These are phyloP conservation scores for Trypanosoma caninum DNA, from an alignment of 208 protist genomes.

Conservation along the genomic window DNA sequence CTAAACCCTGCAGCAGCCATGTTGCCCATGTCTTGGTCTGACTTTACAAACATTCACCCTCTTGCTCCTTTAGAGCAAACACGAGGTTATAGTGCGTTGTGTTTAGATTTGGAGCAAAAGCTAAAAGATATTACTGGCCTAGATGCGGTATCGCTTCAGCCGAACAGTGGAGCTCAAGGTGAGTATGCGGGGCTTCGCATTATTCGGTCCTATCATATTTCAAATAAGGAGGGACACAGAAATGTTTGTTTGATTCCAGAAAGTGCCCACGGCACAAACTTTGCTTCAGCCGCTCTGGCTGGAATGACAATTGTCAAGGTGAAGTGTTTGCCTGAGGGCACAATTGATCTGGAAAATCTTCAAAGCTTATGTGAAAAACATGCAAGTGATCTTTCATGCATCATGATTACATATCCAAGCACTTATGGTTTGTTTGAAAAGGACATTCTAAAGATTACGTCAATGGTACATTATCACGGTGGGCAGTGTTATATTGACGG, in stretches of 20 bases:
- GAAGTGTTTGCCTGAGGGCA: conserved; percentile 89
- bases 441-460: conserved; percentile 84
- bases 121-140: conserved; percentile 95
- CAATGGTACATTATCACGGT: conserved; percentile 88
- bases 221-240: conserved; percentile 78
- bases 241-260: conserved; percentile 97
- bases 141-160: conserved; percentile 93
- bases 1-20: conserved; percentile 96
- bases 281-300: conserved; percentile 94
- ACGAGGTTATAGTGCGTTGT: conserved; percentile 74
- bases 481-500: conserved; percentile 98
- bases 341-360: conserved; percentile 93
- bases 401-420: conserved; percentile 99
- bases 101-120: conserved; percentile 78
- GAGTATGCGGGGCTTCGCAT: conserved; percentile 96
- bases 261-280: conserved; percentile 98
- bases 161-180: conserved; percentile 96
- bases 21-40: conserved; percentile 94
- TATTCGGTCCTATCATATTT: conserved; percentile 78
- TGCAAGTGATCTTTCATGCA: conserved; percentile 85
- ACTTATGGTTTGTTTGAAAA: conserved; percentile 98
- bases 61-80: conserved; percentile 93
- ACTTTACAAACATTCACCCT: conserved; percentile 94
- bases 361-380: conserved; percentile 89
- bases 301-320: conserved; percentile 92